Evolutionary conservation across 352 stramenopile genomes (phyloP).

Genomic region (Peronospora tabacina): DNA sequence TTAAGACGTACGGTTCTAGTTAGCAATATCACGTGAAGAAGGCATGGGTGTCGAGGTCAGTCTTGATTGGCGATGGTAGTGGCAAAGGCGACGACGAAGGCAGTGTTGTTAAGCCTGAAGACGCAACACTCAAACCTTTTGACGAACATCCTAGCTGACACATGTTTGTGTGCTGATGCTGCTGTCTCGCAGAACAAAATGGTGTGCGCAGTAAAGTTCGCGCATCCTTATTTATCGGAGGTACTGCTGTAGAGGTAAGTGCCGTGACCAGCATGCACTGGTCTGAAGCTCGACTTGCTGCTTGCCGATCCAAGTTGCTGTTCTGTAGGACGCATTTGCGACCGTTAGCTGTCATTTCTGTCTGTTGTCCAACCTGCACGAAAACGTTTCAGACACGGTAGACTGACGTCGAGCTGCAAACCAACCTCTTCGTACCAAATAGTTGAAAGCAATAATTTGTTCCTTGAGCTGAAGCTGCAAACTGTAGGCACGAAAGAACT

Average conservation of each 20-base stretch:
- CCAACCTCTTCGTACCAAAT: constrained; percentile 46
- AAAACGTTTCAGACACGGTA: constrained; percentile 1
- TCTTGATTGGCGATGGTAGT: constrained; percentile 77
- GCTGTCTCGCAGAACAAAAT: constrained; percentile 25
- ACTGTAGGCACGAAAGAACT: constrained; percentile 84
- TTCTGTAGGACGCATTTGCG: constrained; percentile 30
- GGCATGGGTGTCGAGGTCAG: constrained; percentile 72
- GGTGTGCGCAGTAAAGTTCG: constrained; percentile 26
- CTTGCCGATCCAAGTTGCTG: constrained; percentile 19
- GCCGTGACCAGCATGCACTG: constrained; percentile 18
- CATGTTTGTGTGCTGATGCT: constrained; percentile 12
- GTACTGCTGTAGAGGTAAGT: constrained; percentile 22
- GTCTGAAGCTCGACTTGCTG: constrained; percentile 8
- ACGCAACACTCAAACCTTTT: constrained; percentile 7
- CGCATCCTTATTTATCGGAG: constrained; percentile 27
- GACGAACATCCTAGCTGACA: constrained; percentile 19
- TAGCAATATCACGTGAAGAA: constrained; percentile 64
- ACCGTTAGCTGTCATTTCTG: constrained; percentile 53
- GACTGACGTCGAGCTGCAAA: background rate
- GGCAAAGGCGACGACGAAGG: constrained; percentile 42
- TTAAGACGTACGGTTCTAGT: no score
- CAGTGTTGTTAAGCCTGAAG: constrained; percentile 17
- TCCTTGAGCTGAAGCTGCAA: constrained; percentile 84
- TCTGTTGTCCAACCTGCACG: constrained; percentile 54
- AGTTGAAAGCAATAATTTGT: constrained; percentile 89